These are phyloP conservation scores for Candida caryicola DNA, from an alignment of 805 yeast species.

Conservation along the genomic window DNA sequence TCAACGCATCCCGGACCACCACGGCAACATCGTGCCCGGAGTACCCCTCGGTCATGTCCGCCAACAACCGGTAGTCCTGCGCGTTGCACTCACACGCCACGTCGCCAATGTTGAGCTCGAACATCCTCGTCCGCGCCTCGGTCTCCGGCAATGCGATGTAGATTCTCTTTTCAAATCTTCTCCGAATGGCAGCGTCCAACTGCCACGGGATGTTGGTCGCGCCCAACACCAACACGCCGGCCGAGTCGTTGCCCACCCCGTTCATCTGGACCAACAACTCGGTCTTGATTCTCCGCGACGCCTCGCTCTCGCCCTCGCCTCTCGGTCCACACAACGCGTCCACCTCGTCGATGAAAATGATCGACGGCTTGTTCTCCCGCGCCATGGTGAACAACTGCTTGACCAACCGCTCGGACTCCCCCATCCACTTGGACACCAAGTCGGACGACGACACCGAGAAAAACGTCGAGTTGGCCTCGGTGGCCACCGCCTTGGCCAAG, in stretches of 20 bases:
- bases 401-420: slow-evolving; percentile 94
- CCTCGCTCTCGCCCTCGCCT: slow-evolving; percentile 97
- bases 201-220: slow-evolving; percentile 99
- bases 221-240: slow-evolving; percentile 90
- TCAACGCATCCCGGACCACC: slow-evolving; percentile 92
- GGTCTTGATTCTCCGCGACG: slow-evolving; percentile 92
- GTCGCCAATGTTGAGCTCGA: slow-evolving; percentile 85
- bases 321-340: slow-evolving; percentile 98
- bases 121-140: slow-evolving; percentile 91
- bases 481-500: slow-evolving; percentile 96
- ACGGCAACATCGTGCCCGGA: slow-evolving; percentile 97
- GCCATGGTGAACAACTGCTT: slow-evolving; percentile 96
- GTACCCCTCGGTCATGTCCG: slow-evolving; percentile 94
- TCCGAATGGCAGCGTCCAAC: slow-evolving; percentile 92
- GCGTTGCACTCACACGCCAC: slow-evolving; percentile 78
- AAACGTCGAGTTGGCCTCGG: slow-evolving; percentile 96
- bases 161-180: slow-evolving; percentile 93
- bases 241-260: slow-evolving; percentile 94
- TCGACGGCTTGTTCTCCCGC: slow-evolving; percentile 91
- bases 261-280: slow-evolving; percentile 97
- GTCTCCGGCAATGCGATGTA: slow-evolving; percentile 92
- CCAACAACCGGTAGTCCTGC: slow-evolving; percentile 74
- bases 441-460: slow-evolving; percentile 96
- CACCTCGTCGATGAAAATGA: slow-evolving; percentile 95
- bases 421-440: slow-evolving; percentile 98